Evolutionary conservation across 2,329 filamentous ascomycete species (phyloP), one percentile per base, ranked within the genome.

Genomic region (Cercospora sp.): DNA sequence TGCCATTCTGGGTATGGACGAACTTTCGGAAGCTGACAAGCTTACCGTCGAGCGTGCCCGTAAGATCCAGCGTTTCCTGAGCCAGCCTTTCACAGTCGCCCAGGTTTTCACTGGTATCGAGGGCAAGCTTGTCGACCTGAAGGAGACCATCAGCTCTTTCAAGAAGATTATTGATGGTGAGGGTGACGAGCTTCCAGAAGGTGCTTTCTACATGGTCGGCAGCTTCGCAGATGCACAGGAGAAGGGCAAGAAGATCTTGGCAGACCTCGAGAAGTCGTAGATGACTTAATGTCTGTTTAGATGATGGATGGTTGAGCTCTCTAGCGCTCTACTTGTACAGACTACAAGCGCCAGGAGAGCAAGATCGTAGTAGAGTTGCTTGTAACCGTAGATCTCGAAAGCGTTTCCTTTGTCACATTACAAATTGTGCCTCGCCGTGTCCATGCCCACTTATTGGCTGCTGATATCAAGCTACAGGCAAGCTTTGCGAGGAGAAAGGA

Each of bases 1-100:
- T 88, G 95, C 95, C 85, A 99, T 99, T 93, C 86, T 98, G 82
- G 94, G 94, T 91, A 98, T 99, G 95, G 95, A 99, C 85, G 95
- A 99, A 84, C 86, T 99, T 85, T 98, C 95, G 74, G 95, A 98
- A 88, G 91, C 92, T 79, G 95, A 99, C 85, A 97, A 99, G 91
- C 90, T 99, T 80, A 98, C 95, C 78, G 95, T 99, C 88, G 95
- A 99, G 91, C 95, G 95, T 90, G 95, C 95, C 84, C 94, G 95
- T 88, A 98, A 98, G 90, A 91, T 99, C 82, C 95, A 99, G 89
- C 92, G 94, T 91, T 99, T 99, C 93, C 88, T 99, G 88, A 92
- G 89, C 84, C 95, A 99, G 89, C 95, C 95, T 81, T 99, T 99
- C 90, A 95, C 95, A 78, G 95, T 90, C 79, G 89, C 89, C 76